Evolutionary conservation across 1,284 basidiomycete genomes (phyloP).

Genomic region (Coniophora puteana): DNA sequence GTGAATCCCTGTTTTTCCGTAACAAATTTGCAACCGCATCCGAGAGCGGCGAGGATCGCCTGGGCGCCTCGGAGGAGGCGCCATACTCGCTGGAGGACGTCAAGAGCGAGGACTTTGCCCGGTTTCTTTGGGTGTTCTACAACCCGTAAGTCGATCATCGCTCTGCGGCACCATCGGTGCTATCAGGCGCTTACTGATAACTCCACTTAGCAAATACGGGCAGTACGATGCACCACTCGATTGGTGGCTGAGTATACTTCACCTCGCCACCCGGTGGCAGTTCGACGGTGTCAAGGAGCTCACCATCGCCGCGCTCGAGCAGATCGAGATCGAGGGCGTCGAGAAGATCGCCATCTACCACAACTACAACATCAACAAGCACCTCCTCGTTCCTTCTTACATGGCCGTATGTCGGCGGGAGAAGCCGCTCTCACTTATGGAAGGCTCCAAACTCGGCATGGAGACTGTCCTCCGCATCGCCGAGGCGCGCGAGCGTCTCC

Average conservation of each 20-base stretch:
- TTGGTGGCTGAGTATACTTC: constrained; percentile 50
- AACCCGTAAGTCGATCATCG: constrained; percentile 49
- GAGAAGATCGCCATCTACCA: constrained; percentile 51
- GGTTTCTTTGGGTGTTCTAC: constrained; percentile 61
- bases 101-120: constrained; percentile 44
- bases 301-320: constrained; percentile 44
- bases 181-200: constrained; percentile 10
- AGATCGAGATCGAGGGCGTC: constrained; percentile 39
- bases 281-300: constrained; percentile 48
- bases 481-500: constrained; percentile 42
- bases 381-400: constrained; percentile 46
- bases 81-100: constrained; percentile 43
- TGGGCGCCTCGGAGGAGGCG: constrained; percentile 37
- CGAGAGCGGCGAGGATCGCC: constrained; percentile 29
- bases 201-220: constrained; percentile 43
- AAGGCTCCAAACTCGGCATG: constrained; percentile 46
- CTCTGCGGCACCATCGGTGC: too few species aligned
- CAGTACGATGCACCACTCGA: constrained; percentile 46
- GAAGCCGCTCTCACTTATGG: constrained; percentile 40
- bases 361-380: constrained; percentile 38
- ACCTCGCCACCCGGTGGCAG: constrained; percentile 44
- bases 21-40: constrained; percentile 33
- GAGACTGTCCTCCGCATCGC: constrained; percentile 45
- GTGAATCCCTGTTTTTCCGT: constrained; percentile 53
- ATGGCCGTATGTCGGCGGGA: constrained; percentile 41